Conservation (phyloP, 2,329 filamentous ascomycete species). For the Hymenoscyphus linearis region DNA sequence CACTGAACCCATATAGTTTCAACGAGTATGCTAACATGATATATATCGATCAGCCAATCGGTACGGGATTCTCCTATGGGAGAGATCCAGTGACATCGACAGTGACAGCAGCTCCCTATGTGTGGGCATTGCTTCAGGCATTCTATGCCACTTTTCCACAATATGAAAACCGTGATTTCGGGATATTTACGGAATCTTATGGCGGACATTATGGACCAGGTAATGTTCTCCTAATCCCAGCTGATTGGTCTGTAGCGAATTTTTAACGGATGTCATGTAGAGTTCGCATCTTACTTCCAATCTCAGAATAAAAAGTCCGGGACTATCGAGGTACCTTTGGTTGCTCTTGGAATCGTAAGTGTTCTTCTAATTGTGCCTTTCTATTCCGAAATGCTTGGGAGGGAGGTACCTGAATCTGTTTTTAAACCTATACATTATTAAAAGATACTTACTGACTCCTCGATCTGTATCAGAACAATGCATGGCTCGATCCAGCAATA, state of each 20-base stretch:
- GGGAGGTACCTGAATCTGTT: no score
- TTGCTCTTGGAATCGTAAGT: conserved; percentile 15
- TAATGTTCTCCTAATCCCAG: background rate
- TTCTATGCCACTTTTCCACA: conserved; percentile 60
- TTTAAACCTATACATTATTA: no score
- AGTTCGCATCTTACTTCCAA: conserved; percentile 50
- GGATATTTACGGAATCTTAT: conserved; percentile 48
- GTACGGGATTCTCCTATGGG: conserved; percentile 39
- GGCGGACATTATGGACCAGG: conserved; percentile 53
- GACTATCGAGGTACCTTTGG: conserved; percentile 22
- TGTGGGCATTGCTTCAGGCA: conserved; percentile 54
- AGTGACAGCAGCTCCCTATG: conserved; percentile 40
- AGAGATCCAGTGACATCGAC: conserved; percentile 40
- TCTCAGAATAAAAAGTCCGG: conserved; percentile 43
- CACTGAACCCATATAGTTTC: conserved; percentile 37
- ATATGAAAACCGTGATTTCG: conserved; percentile 54
- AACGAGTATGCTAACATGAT: conserved; percentile 38
- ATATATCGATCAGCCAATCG: conserved; percentile 37
- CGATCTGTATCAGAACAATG: conserved; percentile 33
- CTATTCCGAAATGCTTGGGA: no score
- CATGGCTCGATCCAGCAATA: conserved; percentile 47
- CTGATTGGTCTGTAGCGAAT: background rate
- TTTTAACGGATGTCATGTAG: conserved; percentile 14
- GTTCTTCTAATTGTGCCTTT: no score
- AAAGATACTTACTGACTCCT: no score